Evolutionary conservation across 257 asterid genomes (phyloP), one percentile per base, ranked within the genome.

Genomic region (Nicotiana paniculata): DNA sequence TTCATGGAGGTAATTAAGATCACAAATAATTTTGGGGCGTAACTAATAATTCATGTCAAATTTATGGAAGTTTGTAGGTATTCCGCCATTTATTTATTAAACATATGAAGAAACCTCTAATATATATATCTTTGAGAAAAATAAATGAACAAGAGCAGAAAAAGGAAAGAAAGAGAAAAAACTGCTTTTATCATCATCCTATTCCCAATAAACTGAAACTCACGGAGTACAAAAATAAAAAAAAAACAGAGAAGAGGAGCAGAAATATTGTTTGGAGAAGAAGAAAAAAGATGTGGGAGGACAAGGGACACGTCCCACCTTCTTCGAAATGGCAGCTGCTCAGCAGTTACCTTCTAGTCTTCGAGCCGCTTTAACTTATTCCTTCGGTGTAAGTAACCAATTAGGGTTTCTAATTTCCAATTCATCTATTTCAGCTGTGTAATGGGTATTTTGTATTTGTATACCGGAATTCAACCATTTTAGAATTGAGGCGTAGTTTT

Each of bases 311-410:
- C 98, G 99, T 82, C 99, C 98, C 87, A 96, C 99, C 86, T 96
- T 96, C 92, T 96, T 96, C 85, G 99, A 96, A 90, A 96, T 96
- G 99, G 90, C 99, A 24, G 99, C 99, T 66, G 98, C 99, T 75
- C 98, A 96, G 85, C 99, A 96, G 92, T 94, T 96, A n/a, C 99
- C 99, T 48, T 88, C 98, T 51, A 96, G 99, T 87, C 90, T 96
- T 70, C 91, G 99, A 80, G 97, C 98, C 81, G 98, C 98, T 82
- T 92, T 96, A 63, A 90, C 97, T 82, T 96, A 96, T 89, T 96
- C 98, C 4, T 89, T 96, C 30, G 99, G 99, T 46, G 99, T 96
- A 90, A 81, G 89, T 68, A 26, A 17, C 51, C 65, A 24, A 74
- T 74, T 57, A 72, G 72, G 84, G 84, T 82, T 81, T 57, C 32